Base-by-base conservation (phyloP, 805 yeast genomes). In the Debaryomyces maramus region DNA sequence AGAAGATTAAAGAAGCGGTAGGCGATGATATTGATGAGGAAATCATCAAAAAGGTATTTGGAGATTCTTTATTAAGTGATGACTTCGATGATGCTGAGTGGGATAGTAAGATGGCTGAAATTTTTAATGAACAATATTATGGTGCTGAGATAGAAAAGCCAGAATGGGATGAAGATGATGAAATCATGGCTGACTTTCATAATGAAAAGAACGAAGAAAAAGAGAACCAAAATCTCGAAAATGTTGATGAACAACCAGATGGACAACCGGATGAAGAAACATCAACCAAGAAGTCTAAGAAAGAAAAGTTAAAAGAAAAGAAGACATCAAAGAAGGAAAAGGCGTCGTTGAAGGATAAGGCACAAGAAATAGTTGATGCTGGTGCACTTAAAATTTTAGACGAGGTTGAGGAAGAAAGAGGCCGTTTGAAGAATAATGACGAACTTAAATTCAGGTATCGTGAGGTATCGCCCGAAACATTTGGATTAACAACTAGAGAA, bases 381-480 rank as follows among this genome's bases (percentile, higher is more conserved):
- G 86, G 88, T 50, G 75, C 83, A 22, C 61, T 79, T 15, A 77
- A 78, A 27, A 68, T 88, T 26, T 54, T 81, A 18, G 91, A 85
- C 21, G 88, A 85, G 52, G 79, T 84, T 6, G 85, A 80, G 47
- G 78, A 73, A 48, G 79, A 80, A 50, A 78, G 87, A 36, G 81
- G 89, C 45, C 69, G 80, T 1, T 66, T 68, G 20, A 62, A 70
- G 6, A 73, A 61, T 4, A 52, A 52, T 5, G 75, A 75, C 11
- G 73, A 60, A 5, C 52, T 79, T 28, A 75, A 71, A 39, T 91
- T 93, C 74, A 82, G 81, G 52, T 93, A 93, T 59, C 78, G 97
- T 53, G 96, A 89, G 52, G 98, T 93, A 3, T 89, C 96, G 1
- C 97, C 99, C 6, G 98, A 93, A 55, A 69, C 89, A 7, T 93